Conservation (phyloP, 2,329 filamentous ascomycete genomes). For the Alternaria consortialis region DNA sequence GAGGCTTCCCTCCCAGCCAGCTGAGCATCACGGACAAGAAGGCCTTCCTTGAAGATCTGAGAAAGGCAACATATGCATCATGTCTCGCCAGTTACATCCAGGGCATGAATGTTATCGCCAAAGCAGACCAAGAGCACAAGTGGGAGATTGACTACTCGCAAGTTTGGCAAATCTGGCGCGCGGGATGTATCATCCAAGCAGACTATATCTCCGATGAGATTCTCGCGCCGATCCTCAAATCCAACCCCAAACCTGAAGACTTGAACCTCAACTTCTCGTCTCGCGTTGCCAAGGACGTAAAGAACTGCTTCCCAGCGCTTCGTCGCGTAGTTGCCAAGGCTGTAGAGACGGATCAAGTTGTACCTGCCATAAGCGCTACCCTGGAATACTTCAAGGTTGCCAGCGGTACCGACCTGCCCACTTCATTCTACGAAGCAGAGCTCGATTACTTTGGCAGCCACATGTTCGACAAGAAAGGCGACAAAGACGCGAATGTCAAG, state of each 20-base stretch:
- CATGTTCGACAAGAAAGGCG: slow-evolving; percentile 68
- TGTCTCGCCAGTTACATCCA: slow-evolving; percentile 72
- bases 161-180: slow-evolving; percentile 71
- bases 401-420: slow-evolving; percentile 68
- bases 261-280: slow-evolving; percentile 55
- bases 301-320: slow-evolving; percentile 59
- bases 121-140: slow-evolving; percentile 64
- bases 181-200: slow-evolving; percentile 75
- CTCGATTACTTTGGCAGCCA: slow-evolving; percentile 76
- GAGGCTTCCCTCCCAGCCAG: slow-evolving; percentile 52
- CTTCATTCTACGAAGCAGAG: slow-evolving; percentile 75
- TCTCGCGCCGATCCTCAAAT: slow-evolving; percentile 59
- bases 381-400: slow-evolving; percentile 74
- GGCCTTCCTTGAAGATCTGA: slow-evolving; percentile 65
- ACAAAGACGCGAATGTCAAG: slow-evolving; percentile 57
- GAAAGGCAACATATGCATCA: slow-evolving; percentile 68
- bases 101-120: slow-evolving; percentile 70
- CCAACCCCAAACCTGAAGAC: slow-evolving; percentile 51
- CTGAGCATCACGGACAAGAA: slow-evolving; percentile 46
- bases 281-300: slow-evolving; percentile 63
- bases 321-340: slow-evolving; percentile 66
- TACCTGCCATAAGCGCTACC: slow-evolving; percentile 68
- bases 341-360: slow-evolving; percentile 65
- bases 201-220: slow-evolving; percentile 69
- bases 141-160: slow-evolving; percentile 66